These are phyloP conservation scores for Sordariomycetes sp. DNA, from an alignment of 2,329 filamentous ascomycete species.

Conservation along the genomic window DNA sequence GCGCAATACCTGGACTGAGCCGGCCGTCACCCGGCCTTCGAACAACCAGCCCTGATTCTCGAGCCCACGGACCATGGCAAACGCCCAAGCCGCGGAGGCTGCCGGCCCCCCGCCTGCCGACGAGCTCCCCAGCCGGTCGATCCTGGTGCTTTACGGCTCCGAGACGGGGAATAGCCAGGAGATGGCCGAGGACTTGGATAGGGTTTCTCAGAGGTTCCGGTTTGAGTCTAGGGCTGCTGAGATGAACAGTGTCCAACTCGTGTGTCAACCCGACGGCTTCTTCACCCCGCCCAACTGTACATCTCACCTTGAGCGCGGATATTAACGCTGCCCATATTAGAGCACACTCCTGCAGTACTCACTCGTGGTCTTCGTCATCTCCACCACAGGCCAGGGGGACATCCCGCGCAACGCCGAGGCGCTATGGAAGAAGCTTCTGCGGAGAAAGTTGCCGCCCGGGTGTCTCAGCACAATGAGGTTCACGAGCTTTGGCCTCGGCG, in stretches of 20 bases:
- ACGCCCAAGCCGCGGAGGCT: background rate
- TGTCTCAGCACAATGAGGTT: conserved; percentile 63
- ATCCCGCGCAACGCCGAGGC: conserved; percentile 70
- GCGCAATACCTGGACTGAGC: background rate
- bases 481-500: conserved; percentile 82
- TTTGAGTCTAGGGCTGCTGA: conserved; percentile 68
- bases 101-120: background rate
- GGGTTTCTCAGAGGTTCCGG: conserved; percentile 63
- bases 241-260: conserved; percentile 65
- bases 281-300: background rate
- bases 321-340: conserved; percentile 18
- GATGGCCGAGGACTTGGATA: conserved; percentile 73
- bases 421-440: conserved; percentile 79
- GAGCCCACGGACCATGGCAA: background rate
- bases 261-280: conserved; percentile 36
- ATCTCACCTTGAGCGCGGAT: background rate
- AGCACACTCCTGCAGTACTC: conserved; percentile 36
- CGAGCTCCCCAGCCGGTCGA: conserved; percentile 19
- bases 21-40: background rate
- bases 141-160: conserved; percentile 79
- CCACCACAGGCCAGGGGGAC: conserved; percentile 92
- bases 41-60: background rate
- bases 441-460: conserved; percentile 62
- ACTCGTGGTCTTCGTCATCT: conserved; percentile 70
- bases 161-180: conserved; percentile 95